Conservation (phyloP, 2,329 filamentous ascomycete genomes). For the Xylaria sp. region DNA sequence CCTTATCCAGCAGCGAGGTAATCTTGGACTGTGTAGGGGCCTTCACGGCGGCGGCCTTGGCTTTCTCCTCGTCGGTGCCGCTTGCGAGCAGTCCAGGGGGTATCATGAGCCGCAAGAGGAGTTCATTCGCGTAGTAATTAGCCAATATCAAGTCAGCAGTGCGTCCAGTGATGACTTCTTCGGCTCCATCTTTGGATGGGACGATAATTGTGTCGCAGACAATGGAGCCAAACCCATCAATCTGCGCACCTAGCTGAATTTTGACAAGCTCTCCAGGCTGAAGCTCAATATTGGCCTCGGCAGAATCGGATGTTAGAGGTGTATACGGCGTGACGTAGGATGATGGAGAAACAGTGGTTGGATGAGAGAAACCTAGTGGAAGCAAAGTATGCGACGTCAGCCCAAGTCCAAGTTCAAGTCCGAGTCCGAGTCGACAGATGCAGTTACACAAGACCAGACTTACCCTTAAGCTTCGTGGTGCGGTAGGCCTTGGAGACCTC, state of each 20-base stretch:
- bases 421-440: conserved; percentile 13
- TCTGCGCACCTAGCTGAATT: conserved; percentile 98
- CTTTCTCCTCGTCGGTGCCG: conserved; percentile 93
- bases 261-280: conserved; percentile 91
- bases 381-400: conserved; percentile 37
- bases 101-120: conserved; percentile 88
- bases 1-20: conserved; percentile 86
- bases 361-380: conserved; percentile 81
- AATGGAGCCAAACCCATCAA: conserved; percentile 95
- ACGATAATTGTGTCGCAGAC: conserved; percentile 93
- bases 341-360: conserved; percentile 92
- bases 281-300: conserved; percentile 82
- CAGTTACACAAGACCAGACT: conserved; percentile 44
- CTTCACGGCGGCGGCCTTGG: conserved; percentile 86
- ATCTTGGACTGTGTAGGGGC: conserved; percentile 87
- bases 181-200: conserved; percentile 66
- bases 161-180: conserved; percentile 76
- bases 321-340: conserved; percentile 98
- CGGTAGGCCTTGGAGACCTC: conserved; percentile 97
- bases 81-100: conserved; percentile 86
- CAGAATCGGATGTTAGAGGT: conserved; percentile 84
- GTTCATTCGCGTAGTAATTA: conserved; percentile 94
- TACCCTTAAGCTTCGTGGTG: conserved; percentile 98
- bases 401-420: conserved; percentile 29
- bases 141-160: conserved; percentile 89